A percentile compares a stretch with the other conserved stretches of the same genome.
These are phyloP conservation scores for Fusarium stilboides DNA, from an alignment of 2,329 filamentous ascomycete species.

Conservation along the genomic window DNA sequence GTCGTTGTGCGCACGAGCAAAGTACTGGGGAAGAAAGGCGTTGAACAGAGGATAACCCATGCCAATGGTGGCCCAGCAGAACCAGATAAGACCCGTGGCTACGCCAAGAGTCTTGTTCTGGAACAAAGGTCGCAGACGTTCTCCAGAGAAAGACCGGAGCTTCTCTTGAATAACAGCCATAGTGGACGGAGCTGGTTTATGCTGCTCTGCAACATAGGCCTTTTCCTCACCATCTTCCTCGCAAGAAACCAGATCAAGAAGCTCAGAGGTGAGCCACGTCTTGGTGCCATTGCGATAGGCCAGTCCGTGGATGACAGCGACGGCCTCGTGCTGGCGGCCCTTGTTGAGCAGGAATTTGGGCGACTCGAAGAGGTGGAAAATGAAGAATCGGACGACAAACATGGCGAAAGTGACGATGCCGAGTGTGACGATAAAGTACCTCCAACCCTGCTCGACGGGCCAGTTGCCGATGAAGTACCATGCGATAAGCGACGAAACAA, in stretches of 20 bases:
- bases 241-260: constrained; percentile 69
- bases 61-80: constrained; percentile 86
- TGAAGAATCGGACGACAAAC: constrained; percentile 83
- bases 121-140: constrained; percentile 78
- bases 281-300: constrained; percentile 78
- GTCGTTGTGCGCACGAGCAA: constrained; percentile 70
- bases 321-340: constrained; percentile 83
- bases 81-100: constrained; percentile 76
- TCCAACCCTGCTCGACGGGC: constrained; percentile 81
- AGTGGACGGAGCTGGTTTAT: constrained; percentile 42
- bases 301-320: constrained; percentile 84
- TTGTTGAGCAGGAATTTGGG: constrained; percentile 85
- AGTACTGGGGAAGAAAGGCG: constrained; percentile 89
- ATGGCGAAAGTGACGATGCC: constrained; percentile 81
- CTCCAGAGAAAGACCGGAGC: constrained; percentile 75
- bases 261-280: constrained; percentile 83
- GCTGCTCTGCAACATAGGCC: constrained; percentile 32
- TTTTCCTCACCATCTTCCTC: constrained; percentile 56
- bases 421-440: constrained; percentile 79
- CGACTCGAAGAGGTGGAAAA: constrained; percentile 88
- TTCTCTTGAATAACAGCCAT: constrained; percentile 68
- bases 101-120: constrained; percentile 65
- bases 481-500: constrained; percentile 79
- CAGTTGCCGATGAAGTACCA: constrained; percentile 83
- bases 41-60: constrained; percentile 93